phyloP scores from a whole-genome alignment of 176 grass and related monocot genomes.

The Miscanthus lutarioriparius region DNA sequence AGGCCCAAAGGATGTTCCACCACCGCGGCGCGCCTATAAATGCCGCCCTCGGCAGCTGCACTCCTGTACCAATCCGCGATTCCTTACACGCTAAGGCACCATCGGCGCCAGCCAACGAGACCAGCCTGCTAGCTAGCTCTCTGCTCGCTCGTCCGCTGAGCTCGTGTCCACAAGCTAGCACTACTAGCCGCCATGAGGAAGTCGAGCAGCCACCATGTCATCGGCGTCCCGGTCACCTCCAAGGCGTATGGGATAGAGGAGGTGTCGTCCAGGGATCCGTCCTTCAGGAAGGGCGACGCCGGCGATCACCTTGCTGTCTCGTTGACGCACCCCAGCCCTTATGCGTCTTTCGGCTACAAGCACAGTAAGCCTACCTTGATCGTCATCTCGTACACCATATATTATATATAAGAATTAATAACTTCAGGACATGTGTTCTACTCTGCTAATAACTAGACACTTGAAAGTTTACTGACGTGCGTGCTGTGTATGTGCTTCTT shows the following conservation, averaged over 20 bases:
- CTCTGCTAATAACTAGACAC: background rate
- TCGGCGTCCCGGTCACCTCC: slow-evolving; percentile 55
- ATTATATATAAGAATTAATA: too few relatives aligned
- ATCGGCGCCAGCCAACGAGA: background rate
- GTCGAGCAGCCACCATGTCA: slow-evolving; percentile 47
- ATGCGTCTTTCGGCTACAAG: slow-evolving; percentile 48
- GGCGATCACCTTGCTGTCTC: slow-evolving; percentile 45
- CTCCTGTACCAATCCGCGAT: slow-evolving; percentile 45
- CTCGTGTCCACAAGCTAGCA: background rate
- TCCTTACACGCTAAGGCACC: slow-evolving; percentile 44
- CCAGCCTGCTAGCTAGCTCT: background rate
- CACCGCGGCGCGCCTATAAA: slow-evolving; percentile 33
- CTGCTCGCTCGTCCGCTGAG: background rate
- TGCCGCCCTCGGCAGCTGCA: background rate
- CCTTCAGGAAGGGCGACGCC: slow-evolving; percentile 32
- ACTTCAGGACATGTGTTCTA: background rate
- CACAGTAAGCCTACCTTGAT: slow-evolving; percentile 37
- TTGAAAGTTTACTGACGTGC: background rate
- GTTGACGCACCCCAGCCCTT: slow-evolving; percentile 48
- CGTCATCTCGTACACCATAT: background rate
- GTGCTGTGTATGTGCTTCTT: background rate
- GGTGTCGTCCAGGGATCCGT: background rate
- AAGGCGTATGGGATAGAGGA: slow-evolving; percentile 61
- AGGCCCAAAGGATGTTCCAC: background rate
- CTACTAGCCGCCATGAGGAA: slow-evolving; percentile 25